Evolutionary conservation across 768 basidiomycete species (phyloP).

Genomic region (Pisolithus microcarpus): DNA sequence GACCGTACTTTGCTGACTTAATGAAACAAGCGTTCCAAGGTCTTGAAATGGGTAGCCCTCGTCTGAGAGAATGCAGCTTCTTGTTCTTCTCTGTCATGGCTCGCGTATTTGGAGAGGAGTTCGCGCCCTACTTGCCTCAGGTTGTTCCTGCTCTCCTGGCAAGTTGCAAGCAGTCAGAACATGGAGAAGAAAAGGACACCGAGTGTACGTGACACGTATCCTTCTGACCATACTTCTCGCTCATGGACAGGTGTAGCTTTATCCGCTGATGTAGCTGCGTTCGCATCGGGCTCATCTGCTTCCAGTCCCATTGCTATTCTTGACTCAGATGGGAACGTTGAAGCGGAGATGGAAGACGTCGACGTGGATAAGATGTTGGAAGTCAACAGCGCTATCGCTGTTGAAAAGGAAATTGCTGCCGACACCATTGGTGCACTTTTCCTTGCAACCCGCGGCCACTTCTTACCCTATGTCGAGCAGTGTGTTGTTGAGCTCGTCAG

Average conservation of each 20-base stretch:
- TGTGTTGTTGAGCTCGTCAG: constrained; percentile 71
- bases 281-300: constrained; percentile 69
- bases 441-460: constrained; percentile 68
- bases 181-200: constrained; percentile 47
- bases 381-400: constrained; percentile 92
- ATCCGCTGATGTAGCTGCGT: constrained; percentile 54
- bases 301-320: constrained; percentile 60
- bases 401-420: constrained; percentile 98
- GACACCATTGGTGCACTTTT: constrained; percentile 94
- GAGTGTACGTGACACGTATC: constrained; percentile 34
- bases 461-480: constrained; percentile 86
- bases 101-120: constrained; percentile 92
- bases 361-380: constrained; percentile 85
- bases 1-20: constrained; percentile 92
- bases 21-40: constrained; percentile 95
- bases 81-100: constrained; percentile 99
- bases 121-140: constrained; percentile 75
- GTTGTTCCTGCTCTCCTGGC: constrained; percentile 81
- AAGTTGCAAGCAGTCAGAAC: constrained; percentile 79
- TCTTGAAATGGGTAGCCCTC: constrained; percentile 76
- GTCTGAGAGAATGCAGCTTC: constrained; percentile 92
- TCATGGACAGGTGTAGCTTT: constrained; percentile 1
- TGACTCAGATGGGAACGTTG: constrained; percentile 46
- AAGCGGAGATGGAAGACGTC: constrained; percentile 66
- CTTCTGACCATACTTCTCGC: not conserved